Conservation (phyloP, 2,329 filamentous ascomycete species). For the Calonectria ilicicola region DNA sequence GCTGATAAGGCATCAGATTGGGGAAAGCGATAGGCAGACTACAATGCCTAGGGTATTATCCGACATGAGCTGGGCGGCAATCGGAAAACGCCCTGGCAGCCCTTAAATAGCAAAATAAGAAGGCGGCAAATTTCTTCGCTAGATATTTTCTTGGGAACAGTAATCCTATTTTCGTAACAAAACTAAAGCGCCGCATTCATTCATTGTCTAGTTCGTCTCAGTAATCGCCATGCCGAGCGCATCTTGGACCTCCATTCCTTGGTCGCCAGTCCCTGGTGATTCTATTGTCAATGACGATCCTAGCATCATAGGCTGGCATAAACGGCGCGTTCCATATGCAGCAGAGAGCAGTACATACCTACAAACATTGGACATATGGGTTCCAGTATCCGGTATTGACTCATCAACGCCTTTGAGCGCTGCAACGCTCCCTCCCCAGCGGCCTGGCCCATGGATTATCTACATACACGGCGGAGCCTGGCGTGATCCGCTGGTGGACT, state of each 20-base stretch:
- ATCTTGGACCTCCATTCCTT: slow-evolving; percentile 2
- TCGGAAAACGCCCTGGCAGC: background rate
- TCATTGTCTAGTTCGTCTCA: background rate
- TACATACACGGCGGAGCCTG: slow-evolving; percentile 44
- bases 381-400: background rate
- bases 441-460: slow-evolving; percentile 27
- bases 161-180: background rate
- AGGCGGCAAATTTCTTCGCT: background rate
- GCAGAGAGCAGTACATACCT: background rate
- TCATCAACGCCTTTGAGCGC: background rate
- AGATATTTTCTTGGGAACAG: too few species aligned
- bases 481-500: slow-evolving; percentile 39
- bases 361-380: background rate
- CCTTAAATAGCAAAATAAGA: background rate
- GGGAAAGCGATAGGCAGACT: background rate
- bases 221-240: background rate
- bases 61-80: background rate
- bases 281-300: background rate
- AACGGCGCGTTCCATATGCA: background rate
- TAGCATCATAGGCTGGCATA: background rate
- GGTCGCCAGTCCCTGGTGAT: background rate
- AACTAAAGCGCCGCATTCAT: background rate
- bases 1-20: background rate
- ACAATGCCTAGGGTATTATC: background rate
- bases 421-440: background rate